Evolutionary conservation across 2,329 filamentous ascomycete species (phyloP).

Genomic region (Lasiodiplodia citricola): DNA sequence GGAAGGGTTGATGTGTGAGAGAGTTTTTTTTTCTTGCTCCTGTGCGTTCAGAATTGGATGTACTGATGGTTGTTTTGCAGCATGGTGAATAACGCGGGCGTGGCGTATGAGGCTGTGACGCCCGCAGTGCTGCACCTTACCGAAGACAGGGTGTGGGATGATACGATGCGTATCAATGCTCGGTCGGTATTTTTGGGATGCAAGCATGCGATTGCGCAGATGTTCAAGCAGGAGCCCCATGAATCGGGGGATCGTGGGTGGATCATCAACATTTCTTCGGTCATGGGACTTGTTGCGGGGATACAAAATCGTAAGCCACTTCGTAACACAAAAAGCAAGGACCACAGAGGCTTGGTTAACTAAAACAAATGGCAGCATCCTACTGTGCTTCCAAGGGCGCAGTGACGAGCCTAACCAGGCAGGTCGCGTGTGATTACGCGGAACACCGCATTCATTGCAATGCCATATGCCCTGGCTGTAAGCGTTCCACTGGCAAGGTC

Average conservation of each 20-base stretch:
- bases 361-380: slow-evolving; percentile 26
- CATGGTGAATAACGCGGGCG: slow-evolving; percentile 41
- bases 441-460: slow-evolving; percentile 57
- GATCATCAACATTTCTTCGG: slow-evolving; percentile 61
- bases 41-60: too few relatives aligned
- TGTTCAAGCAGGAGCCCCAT: slow-evolving; percentile 38
- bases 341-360: not conserved
- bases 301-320: slow-evolving; percentile 26
- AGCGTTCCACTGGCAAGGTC: slow-evolving; percentile 28
- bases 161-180: slow-evolving; percentile 38
- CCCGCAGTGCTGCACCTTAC: slow-evolving; percentile 33
- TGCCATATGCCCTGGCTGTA: slow-evolving; percentile 59
- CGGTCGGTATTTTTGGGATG: slow-evolving; percentile 43
- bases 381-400: slow-evolving; percentile 59
- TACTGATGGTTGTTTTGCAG: not conserved
- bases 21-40: not conserved
- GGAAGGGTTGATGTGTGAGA: slow-evolving; percentile 40
- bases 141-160: slow-evolving; percentile 36
- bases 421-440: slow-evolving; percentile 58
- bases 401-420: slow-evolving; percentile 51
- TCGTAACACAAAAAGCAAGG: too few relatives aligned
- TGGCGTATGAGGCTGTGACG: slow-evolving; percentile 35
- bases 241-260: slow-evolving; percentile 47
- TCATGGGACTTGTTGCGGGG: slow-evolving; percentile 40
- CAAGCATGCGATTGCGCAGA: slow-evolving; percentile 40